These are phyloP conservation scores for Jacaranda copaia DNA, from an alignment of 257 asterid species.

Conservation along the genomic window DNA sequence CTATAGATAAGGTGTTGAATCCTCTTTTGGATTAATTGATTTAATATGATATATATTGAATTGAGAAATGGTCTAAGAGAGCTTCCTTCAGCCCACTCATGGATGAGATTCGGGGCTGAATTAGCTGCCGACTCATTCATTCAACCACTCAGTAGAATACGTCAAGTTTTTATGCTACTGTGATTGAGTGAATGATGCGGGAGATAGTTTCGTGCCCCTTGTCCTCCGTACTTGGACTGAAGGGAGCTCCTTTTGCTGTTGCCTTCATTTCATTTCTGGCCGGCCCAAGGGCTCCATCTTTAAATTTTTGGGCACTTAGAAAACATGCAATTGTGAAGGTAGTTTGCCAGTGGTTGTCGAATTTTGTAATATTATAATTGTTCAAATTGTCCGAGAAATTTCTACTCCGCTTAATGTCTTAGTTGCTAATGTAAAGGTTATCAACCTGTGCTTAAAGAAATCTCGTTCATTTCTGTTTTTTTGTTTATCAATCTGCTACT, in stretches of 20 bases:
- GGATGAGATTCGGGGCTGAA: slow-evolving; percentile 68
- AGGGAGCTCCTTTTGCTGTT: slow-evolving; percentile 76
- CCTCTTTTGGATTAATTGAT: background rate
- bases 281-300: background rate
- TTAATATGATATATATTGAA: slow-evolving; percentile 30
- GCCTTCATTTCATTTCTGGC: slow-evolving; percentile 31
- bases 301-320: background rate
- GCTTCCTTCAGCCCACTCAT: slow-evolving; percentile 89
- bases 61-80: slow-evolving; percentile 60
- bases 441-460: too few relatives aligned
- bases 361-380: too few relatives aligned
- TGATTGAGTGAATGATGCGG: slow-evolving; percentile 94
- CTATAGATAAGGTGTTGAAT: too few relatives aligned
- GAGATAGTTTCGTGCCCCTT: slow-evolving; percentile 76
- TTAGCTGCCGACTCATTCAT: slow-evolving; percentile 89
- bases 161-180: slow-evolving; percentile 49
- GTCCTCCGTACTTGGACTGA: slow-evolving; percentile 81
- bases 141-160: slow-evolving; percentile 66
- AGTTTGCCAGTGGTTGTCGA: too few relatives aligned
- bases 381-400: too few relatives aligned
- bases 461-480: too few relatives aligned
- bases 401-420: background rate
- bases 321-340: background rate
- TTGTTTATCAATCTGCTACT: background rate
- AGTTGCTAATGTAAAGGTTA: too few relatives aligned